Percentiles rank a stretch among this genome's conserved stretches.
These are phyloP conservation scores for Schoenoplectus tabernaemontani DNA, from an alignment of 202 grass and related monocot genomes.

Conservation along the genomic window DNA sequence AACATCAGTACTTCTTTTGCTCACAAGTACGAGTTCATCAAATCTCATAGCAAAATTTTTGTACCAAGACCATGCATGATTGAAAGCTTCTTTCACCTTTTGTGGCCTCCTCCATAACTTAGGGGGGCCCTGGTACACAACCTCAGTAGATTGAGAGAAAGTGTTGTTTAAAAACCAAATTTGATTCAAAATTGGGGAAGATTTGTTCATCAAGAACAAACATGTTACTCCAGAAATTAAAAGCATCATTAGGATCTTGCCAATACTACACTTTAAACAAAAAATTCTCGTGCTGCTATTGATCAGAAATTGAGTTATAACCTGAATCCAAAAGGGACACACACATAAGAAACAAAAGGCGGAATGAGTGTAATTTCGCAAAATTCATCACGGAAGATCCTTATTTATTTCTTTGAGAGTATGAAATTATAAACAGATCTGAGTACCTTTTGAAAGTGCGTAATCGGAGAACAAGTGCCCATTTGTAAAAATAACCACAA, in stretches of 20 bases:
- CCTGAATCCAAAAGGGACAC: conserved; percentile 2
- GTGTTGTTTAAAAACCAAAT: background rate
- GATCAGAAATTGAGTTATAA: conserved; percentile 20
- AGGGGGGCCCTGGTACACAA: conserved; percentile 3
- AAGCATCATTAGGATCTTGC: conserved; percentile 21
- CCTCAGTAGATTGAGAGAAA: conserved; percentile 11
- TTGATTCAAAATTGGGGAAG: background rate
- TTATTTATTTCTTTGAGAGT: background rate
- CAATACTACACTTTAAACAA: conserved; percentile 14
- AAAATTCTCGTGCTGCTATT: background rate
- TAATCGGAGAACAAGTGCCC: background rate
- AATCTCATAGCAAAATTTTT: conserved; percentile 77
- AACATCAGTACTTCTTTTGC: conserved; percentile 64
- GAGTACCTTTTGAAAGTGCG: background rate
- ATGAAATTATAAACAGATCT: background rate
- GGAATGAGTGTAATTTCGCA: background rate
- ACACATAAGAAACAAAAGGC: background rate
- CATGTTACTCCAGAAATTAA: conserved; percentile 17
- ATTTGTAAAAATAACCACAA: background rate
- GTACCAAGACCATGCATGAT: conserved; percentile 93
- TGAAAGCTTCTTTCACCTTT: conserved; percentile 90
- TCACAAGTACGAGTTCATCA: conserved; percentile 92
- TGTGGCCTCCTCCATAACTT: conserved; percentile 76
- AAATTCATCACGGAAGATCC: background rate
- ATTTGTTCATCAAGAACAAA: conserved; percentile 15